phyloP scores from a whole-genome alignment of 371 early-diverging fungal species.

The Gilbertella persicaria region DNA sequence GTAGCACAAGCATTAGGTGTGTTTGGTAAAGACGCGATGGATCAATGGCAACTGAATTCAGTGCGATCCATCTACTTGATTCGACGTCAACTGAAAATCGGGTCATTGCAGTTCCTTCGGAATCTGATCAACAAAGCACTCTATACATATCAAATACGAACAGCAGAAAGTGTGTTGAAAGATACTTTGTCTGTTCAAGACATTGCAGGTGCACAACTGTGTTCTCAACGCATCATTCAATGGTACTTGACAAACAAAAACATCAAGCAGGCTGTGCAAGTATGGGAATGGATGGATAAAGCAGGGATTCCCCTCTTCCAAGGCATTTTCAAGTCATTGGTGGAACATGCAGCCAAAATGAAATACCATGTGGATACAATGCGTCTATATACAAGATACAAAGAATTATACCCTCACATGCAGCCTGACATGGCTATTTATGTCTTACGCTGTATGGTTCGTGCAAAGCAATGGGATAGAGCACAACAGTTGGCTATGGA shows the following conservation, averaged over 20 bases:
- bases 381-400: constrained; percentile 27
- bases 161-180: constrained; percentile 15
- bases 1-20: constrained; percentile 20
- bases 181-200: constrained; percentile 24
- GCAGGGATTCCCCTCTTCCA: not conserved
- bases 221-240: constrained; percentile 19
- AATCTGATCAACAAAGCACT: constrained; percentile 20
- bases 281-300: constrained; percentile 23
- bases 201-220: constrained; percentile 4
- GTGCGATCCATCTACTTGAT: constrained; percentile 22
- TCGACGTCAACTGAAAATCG: constrained; percentile 14
- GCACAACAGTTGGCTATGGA: constrained; percentile 17
- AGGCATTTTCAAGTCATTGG: not conserved
- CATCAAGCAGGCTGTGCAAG: constrained; percentile 18
- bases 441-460: constrained; percentile 22
- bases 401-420: constrained; percentile 29
- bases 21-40: constrained; percentile 21
- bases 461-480: constrained; percentile 7
- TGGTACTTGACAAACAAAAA: constrained; percentile 22
- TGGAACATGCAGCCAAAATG: constrained; percentile 11
- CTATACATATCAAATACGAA: constrained; percentile 21
- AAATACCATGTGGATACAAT: constrained; percentile 30
- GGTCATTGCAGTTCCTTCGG: too few relatives aligned
- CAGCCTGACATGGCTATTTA: constrained; percentile 19
- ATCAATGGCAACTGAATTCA: constrained; percentile 23